Percentiles rank a stretch among this genome's conserved stretches.
Evolutionary conservation across 148 eudicot genomes (phyloP).

Genomic region (Rhododendron griersonianum): DNA sequence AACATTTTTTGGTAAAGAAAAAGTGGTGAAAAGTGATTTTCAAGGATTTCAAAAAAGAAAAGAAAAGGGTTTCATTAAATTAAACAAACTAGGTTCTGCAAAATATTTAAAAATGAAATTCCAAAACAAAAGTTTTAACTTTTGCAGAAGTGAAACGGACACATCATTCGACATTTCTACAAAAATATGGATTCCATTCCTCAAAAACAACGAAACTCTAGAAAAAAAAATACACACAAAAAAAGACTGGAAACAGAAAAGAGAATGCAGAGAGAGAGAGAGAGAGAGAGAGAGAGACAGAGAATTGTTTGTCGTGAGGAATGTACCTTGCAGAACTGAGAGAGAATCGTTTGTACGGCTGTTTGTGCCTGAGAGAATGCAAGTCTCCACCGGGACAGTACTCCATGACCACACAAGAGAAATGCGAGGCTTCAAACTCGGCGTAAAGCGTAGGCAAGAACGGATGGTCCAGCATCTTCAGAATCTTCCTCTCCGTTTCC

Average conservation of each 20-base stretch:
- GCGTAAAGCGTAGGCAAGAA: conserved; percentile 74
- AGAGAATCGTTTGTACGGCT: conserved; percentile 60
- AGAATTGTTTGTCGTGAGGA: not conserved
- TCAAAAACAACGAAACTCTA: not conserved
- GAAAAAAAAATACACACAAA: too few species aligned
- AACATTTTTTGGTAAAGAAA: not conserved
- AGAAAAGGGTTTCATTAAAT: too few species aligned
- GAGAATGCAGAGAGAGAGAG: not conserved
- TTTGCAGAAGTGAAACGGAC: conserved; percentile 16
- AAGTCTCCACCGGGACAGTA: conserved; percentile 80
- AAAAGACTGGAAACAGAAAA: too few species aligned
- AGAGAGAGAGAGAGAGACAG: not conserved
- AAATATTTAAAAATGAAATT: too few species aligned
- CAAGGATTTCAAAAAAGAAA: too few species aligned
- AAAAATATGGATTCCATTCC: conserved; percentile 20
- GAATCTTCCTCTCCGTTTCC: conserved; percentile 62
- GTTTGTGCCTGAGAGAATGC: conserved; percentile 61
- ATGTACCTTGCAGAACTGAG: conserved; percentile 63
- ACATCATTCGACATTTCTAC: conserved; percentile 5
- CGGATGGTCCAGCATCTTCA: conserved; percentile 69
- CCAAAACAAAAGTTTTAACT: not conserved
- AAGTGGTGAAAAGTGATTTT: not conserved
- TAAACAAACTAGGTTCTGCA: too few species aligned
- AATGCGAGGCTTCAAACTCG: conserved; percentile 67
- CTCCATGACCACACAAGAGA: conserved; percentile 87